Evolutionary conservation across 768 basidiomycete species (phyloP), one percentile per base, ranked within the genome.

Genomic region (Russula olivacea): DNA sequence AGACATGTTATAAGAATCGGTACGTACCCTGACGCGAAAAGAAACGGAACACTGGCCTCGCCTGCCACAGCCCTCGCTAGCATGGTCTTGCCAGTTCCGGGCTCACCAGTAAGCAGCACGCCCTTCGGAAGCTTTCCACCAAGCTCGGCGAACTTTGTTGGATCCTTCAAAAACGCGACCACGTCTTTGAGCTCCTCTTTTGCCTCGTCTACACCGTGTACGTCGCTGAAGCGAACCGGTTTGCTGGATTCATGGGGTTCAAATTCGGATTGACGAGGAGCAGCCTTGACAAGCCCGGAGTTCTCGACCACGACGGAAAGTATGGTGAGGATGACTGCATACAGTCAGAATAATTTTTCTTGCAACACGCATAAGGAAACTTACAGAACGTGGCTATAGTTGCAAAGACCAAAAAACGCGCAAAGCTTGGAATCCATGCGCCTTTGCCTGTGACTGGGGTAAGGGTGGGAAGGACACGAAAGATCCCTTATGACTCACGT

Each of bases 61-160:
- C 97, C 97, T 3, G 97, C 97, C 7, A 98, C 88, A 10, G 97
- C 97, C 63, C 96, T 80, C 6, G 97, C 97, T n/a, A 99, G 80
- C 82, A 98, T 83, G 2, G 97, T 99, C 79, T 99, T 99, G 72
- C 97, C 97, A 17, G 97, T 98, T 66, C 96, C 93, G 34, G 93
- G 92, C 25, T 88, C 86, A 25, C 93, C 92, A n/a, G 90, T 91
- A 40, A 91, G 82, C 14, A 98, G 78, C 51, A 98, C 86, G 66
- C 97, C 97, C 73, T 97, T 96, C 0, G 95, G 92, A 10, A 98
- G 79, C 73, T 91, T 93, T 14, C 97, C 97, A 49, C 97, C 97
- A 1, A 99, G 83, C 30, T 87, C 84, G 9, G 91, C 85, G 74
- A 98, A 99, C 25, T 84, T 82, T 15, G 89, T 83, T 2, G 97